These are phyloP conservation scores for Diaporthe destruens DNA, from an alignment of 2,329 filamentous ascomycete genomes.

Conservation along the genomic window DNA sequence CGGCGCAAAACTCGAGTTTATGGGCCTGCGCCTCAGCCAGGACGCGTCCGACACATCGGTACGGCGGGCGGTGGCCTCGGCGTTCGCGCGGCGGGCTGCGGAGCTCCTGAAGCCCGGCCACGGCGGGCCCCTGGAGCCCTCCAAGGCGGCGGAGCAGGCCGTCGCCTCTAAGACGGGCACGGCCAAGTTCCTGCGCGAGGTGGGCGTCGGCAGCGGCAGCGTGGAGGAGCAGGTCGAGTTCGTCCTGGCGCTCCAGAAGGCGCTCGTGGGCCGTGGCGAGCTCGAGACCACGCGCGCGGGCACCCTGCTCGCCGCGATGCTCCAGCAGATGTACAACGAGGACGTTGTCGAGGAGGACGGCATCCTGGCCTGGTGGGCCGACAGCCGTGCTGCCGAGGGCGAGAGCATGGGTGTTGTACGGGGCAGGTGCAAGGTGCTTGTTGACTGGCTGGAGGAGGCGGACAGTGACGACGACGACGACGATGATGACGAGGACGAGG, in stretches of 20 bases:
- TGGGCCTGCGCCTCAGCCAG: slow-evolving; percentile 89
- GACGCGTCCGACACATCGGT: slow-evolving; percentile 93
- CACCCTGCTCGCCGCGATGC: slow-evolving; percentile 79
- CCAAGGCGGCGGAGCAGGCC: slow-evolving; percentile 73
- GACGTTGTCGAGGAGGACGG: slow-evolving; percentile 92
- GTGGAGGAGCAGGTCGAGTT: slow-evolving; percentile 87
- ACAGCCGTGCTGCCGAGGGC: slow-evolving; percentile 74
- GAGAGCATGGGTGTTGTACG: slow-evolving; percentile 79
- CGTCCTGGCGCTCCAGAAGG: slow-evolving; percentile 83
- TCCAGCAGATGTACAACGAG: slow-evolving; percentile 86
- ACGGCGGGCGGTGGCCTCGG: slow-evolving; percentile 85
- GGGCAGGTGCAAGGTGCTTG: slow-evolving; percentile 80
- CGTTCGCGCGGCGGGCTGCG: slow-evolving; percentile 84
- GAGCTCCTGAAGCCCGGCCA: slow-evolving; percentile 71
- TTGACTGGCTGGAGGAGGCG: slow-evolving; percentile 87
- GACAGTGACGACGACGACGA: slow-evolving; percentile 79
- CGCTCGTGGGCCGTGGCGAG: slow-evolving; percentile 73
- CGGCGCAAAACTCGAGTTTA: slow-evolving; percentile 86
- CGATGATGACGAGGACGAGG: slow-evolving; percentile 69
- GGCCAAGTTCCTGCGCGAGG: slow-evolving; percentile 68
- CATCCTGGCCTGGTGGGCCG: slow-evolving; percentile 89
- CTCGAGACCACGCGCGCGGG: slow-evolving; percentile 63
- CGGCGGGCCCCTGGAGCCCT: slow-evolving; percentile 65
- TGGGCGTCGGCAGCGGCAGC: slow-evolving; percentile 73
- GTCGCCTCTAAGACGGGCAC: slow-evolving; percentile 68